phyloP scores from a whole-genome alignment of 2,329 filamentous ascomycete genomes.

The Botrytis byssoidea region DNA sequence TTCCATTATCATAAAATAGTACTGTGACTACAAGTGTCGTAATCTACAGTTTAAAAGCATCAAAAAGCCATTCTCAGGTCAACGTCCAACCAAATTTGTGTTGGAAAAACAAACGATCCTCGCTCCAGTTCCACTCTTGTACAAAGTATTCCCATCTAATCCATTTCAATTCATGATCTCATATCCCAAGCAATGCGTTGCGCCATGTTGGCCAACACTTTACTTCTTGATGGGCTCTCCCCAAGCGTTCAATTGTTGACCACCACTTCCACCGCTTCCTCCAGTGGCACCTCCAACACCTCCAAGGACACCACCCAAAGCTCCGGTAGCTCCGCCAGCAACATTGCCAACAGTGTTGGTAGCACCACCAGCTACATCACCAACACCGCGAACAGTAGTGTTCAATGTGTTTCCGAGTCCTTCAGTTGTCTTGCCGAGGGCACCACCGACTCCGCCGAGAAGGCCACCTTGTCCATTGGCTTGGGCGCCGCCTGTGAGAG shows the following conservation, averaged over 20 bases:
- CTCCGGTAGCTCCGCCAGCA: conserved; percentile 9
- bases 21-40: background rate
- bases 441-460: conserved; percentile 38
- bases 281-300: conserved; percentile 27
- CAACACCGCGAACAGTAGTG: conserved; percentile 37
- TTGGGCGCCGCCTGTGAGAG: conserved; percentile 43
- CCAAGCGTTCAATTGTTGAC: conserved; percentile 26
- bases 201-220: background rate
- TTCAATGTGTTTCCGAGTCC: conserved; percentile 40
- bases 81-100: background rate
- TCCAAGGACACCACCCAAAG: conserved; percentile 8
- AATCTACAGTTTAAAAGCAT: background rate
- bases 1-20: background rate
- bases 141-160: background rate
- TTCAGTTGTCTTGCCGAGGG: conserved; percentile 41
- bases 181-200: background rate
- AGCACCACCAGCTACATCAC: conserved; percentile 38
- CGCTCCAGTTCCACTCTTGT: background rate
- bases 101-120: background rate
- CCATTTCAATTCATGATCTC: background rate
- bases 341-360: conserved; percentile 23
- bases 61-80: background rate
- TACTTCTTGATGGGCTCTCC: conserved; percentile 21
- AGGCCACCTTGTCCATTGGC: conserved; percentile 43
- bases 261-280: conserved; percentile 10